Evolutionary conservation across 2,329 filamentous ascomycete species (phyloP), one percentile per base, ranked within the genome.

Genomic region (Paraphoma chrysanthemicola): DNA sequence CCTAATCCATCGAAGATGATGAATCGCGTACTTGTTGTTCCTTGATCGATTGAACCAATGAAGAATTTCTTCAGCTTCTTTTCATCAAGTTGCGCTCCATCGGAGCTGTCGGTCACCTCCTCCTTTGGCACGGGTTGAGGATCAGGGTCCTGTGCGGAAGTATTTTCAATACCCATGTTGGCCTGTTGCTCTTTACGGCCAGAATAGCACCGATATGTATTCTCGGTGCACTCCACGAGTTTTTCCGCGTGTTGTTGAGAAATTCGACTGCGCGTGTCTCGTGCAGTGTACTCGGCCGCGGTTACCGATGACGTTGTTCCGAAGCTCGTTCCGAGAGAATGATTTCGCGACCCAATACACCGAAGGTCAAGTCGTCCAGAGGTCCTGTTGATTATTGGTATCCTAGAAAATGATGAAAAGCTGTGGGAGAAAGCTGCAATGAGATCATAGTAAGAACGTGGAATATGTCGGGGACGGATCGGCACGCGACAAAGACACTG

Each of bases 1-100:
- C 93, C 92, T 42, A 85, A 80, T 62, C 87, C 87, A 77, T 96
- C 88, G 80, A 97, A 97, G 72, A 97, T 93, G 67, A 97, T 85
- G 78, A 97, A 97, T 38, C 93, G 86, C 33, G 92, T 91, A 56
- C 90, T 94, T 31, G 93, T 97, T 11, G 93, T 97, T 56, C 93
- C 93, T 71, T 96, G 92, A 73, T 97, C 93, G 73, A 97, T 93
- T 66, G 90, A 91, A 57, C 92, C 93, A 58, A 96, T 89, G 70
- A 91, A 96, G 79, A 86, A 86, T 54, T 88, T 78, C 41, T 80
- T 75, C 52, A 74, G 51, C 52, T 72, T 76, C 41, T 68, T 58
- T 52, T 76, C 73, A 47, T 75, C 69, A 23, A 75, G 63, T 36
- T 69, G 64, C 3, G 56, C 36, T 9, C 61, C 64, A n/a, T 64